Conservation (phyloP, 2,329 filamentous ascomycete species). For the Clonostachys sp. region DNA sequence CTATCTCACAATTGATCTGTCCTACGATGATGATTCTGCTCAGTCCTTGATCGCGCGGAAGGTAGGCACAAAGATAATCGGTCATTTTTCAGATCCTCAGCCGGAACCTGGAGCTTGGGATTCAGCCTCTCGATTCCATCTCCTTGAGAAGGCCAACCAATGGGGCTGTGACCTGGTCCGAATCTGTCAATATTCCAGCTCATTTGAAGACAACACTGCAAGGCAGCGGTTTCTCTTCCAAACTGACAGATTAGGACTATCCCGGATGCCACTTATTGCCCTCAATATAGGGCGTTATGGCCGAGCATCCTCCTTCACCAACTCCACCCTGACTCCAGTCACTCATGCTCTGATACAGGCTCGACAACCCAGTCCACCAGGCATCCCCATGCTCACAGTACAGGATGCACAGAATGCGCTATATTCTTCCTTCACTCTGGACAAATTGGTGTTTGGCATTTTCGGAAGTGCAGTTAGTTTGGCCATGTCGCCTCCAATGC, state of each 20-base stretch:
- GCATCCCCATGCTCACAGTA: neutral
- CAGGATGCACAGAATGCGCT: constrained; percentile 25
- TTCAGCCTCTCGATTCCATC: constrained; percentile 29
- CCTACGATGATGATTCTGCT: neutral
- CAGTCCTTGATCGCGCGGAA: constrained; percentile 22
- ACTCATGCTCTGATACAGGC: neutral
- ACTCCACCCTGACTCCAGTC: constrained; percentile 38
- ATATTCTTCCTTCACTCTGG: constrained; percentile 50
- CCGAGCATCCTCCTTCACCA: constrained; percentile 48
- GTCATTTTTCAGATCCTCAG: constrained; percentile 17
- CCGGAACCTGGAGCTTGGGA: constrained; percentile 17
- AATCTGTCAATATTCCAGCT: constrained; percentile 41
- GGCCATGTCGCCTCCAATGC: constrained; percentile 59
- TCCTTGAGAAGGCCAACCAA: constrained; percentile 2
- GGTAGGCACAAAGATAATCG: constrained; percentile 45
- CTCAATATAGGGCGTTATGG: constrained; percentile 48
- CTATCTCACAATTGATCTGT: constrained; percentile 36
- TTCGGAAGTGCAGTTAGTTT: constrained; percentile 54
- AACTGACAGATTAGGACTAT: constrained; percentile 22
- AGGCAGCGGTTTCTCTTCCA: constrained; percentile 41
- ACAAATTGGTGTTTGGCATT: constrained; percentile 55
- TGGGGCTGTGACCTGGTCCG: constrained; percentile 47
- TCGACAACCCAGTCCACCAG: constrained; percentile 10
- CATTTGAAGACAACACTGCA: constrained; percentile 42
- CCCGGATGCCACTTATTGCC: constrained; percentile 36